Evolutionary conservation across 768 basidiomycete species (phyloP), one percentile per base, ranked within the genome.

Genomic region (Lentinula boryana): DNA sequence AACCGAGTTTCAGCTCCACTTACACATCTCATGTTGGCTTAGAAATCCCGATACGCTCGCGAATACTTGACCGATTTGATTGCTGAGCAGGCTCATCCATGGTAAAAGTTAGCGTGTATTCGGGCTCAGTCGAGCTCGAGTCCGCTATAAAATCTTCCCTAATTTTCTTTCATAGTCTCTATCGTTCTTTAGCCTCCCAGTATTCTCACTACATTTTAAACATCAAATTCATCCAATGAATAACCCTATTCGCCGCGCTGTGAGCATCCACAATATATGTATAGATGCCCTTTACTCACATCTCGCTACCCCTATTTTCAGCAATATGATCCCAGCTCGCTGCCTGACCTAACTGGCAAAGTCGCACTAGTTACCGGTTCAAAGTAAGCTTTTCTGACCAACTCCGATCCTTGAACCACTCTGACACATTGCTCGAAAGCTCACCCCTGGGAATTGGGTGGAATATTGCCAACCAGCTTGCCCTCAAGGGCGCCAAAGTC

Each of bases 301-400:
- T 9, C 21, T 48, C 16, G 8, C 6, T 5, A 0, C 21, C 1
- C 9, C 8, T 44, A 38, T n/a, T 33, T n/a, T n/a, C 15, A 56
- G 55, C 4, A 27, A 56, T 56, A 36, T 12, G 55, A 56, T 43
- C 16, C 21, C 12, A 56, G 13, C 15, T 23, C n/a, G n/a, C 60
- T 80, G 38, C 73, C 72, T 4, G 70, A 74, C 56, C 66, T 75
- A 6, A 64, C 62, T 0, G 75, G 72, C 13, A 76, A 78, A 64
- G 75, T 80, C 21, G 56, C 68, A 53, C 61, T 78, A 32, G 75
- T 81, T 13, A 80, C 78, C 0, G 80, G 80, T 13, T 76, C 76
- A 50, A 80, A 79, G 74, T 78, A 55, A 60, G 71, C 57, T 3
- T 33, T 50, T 58, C 7, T 15, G 10, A 10, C 32, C 3, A 12